Evolutionary conservation across 306 rosid genomes (phyloP), one percentile per base, ranked within the genome.

Genomic region (Prunus mongolica): DNA sequence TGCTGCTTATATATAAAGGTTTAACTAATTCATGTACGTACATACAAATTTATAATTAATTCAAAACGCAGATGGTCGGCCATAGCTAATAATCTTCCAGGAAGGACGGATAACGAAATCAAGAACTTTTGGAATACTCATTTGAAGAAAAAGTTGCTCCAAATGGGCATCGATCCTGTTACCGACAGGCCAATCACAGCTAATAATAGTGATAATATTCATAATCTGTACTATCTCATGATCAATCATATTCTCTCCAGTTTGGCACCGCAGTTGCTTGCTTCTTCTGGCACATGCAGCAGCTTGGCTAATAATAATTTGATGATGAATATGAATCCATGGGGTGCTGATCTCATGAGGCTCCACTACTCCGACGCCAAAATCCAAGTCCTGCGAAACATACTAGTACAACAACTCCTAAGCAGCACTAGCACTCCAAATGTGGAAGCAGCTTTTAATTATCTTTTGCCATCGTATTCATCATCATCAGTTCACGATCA

Each of bases 111-210:
- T 44, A 92, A 92, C 62, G 97, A 92, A 69, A 88, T 92, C 15
- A 92, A 92, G 82, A 92, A 92, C 60, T 92, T 88, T 12, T 92
- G 97, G 97, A 92, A 92, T 80, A 92, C 97, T 0, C 92, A 87
- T 71, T 30, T 92, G 27, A 92, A 83, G 89, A 92, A 88, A 71
- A 92, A 87, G 83, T 92, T 90, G 78, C 46, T 90, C 3, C 84
- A 84, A 78, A 92, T 88, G 93, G 97, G 96, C 2, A 78, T 92
- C 58, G 97, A 92, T 74, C 96, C 97, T 19, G 83, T 84, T 16
- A 92, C 93, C 28, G 96, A 92, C 76, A 82, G 82, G 47, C 96
- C 97, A 47, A 78, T 20, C 2, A 0, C 28, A 19, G 12, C 65
- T 34, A 32, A 14, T n/a, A 14, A n/a, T 71, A 12, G 10, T 32